A percentile compares a stretch with the other conserved stretches of the same genome.
phyloP scores from a whole-genome alignment of 2,329 filamentous ascomycete species.

The Phoma sp. region DNA sequence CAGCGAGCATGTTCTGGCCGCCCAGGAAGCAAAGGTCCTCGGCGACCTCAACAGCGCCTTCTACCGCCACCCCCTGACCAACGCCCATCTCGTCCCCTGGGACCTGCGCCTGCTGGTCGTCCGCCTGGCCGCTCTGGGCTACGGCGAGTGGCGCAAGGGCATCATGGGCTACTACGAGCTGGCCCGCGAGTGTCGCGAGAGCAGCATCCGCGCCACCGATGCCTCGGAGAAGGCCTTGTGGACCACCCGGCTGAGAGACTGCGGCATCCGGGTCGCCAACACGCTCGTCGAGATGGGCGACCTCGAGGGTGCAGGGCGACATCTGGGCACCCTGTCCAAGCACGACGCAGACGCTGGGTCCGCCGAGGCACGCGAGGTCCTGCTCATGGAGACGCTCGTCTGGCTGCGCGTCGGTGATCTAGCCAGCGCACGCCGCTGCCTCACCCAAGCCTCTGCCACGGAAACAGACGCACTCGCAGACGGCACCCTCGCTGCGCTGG shows the following conservation, averaged over 20 bases:
- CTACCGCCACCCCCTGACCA: slow-evolving; percentile 56
- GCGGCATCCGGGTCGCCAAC: slow-evolving; percentile 70
- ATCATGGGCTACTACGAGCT: slow-evolving; percentile 93
- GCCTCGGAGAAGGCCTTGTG: slow-evolving; percentile 67
- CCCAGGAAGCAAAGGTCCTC: slow-evolving; percentile 68
- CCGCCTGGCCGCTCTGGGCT: slow-evolving; percentile 82
- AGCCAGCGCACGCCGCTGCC: slow-evolving; percentile 66
- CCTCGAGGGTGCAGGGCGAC: slow-evolving; percentile 75
- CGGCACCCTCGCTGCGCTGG: slow-evolving; percentile 67
- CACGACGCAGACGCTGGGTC: slow-evolving; percentile 18
- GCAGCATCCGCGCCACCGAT: slow-evolving; percentile 56
- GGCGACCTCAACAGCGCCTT: slow-evolving; percentile 66
- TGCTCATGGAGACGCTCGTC: slow-evolving; percentile 65
- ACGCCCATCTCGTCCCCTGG: slow-evolving; percentile 76
- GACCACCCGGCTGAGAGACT: slow-evolving; percentile 73
- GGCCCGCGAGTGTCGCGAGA: slow-evolving; percentile 74
- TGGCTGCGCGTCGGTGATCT: slow-evolving; percentile 82
- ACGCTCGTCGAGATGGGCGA: slow-evolving; percentile 88
- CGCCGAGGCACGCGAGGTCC: slow-evolving; percentile 34
- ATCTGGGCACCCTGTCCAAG: slow-evolving; percentile 66
- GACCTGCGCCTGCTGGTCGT: slow-evolving; percentile 82
- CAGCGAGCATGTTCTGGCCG: slow-evolving; percentile 64
- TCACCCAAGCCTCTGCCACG: slow-evolving; percentile 43
- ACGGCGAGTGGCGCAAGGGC: slow-evolving; percentile 80
- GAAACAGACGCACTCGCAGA: slow-evolving; percentile 39